Evolutionary conservation across 2,329 filamentous ascomycete genomes (phyloP).

Genomic region (Aspergillus chevalieri): DNA sequence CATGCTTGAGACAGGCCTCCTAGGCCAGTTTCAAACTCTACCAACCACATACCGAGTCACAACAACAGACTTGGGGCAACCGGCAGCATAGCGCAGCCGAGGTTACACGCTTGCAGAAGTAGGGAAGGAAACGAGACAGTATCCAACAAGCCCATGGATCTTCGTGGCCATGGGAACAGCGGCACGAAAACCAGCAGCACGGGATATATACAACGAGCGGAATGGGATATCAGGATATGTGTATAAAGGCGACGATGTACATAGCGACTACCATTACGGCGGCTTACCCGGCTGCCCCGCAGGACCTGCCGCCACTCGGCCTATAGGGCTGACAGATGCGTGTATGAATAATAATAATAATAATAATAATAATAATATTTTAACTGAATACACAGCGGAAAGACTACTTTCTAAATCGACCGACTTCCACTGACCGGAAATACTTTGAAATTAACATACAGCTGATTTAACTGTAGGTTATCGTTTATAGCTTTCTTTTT

Average conservation of each 20-base stretch:
- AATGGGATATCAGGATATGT: not conserved
- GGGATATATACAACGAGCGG: not conserved
- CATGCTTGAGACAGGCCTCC: not conserved
- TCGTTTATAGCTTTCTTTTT: no score
- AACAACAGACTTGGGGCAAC: not conserved
- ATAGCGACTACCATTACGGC: not conserved
- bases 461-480: no score
- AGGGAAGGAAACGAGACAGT: not conserved
- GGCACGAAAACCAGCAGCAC: no score
- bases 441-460: no score
- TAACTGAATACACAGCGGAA: no score
- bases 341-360: slow-evolving; percentile 1
- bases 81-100: not conserved
- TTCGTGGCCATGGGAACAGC: not conserved
- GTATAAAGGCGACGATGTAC: not conserved
- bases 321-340: not conserved
- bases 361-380: not conserved
- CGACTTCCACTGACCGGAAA: no score
- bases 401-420: no score
- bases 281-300: not conserved
- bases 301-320: not conserved
- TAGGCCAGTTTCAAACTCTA: not conserved
- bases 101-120: not conserved
- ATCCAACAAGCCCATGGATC: not conserved
- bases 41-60: not conserved